A percentile compares a stretch with the other conserved stretches of the same genome.
phyloP scores from a whole-genome alignment of 2,329 filamentous ascomycete genomes.

The Hypomyces perniciosus region DNA sequence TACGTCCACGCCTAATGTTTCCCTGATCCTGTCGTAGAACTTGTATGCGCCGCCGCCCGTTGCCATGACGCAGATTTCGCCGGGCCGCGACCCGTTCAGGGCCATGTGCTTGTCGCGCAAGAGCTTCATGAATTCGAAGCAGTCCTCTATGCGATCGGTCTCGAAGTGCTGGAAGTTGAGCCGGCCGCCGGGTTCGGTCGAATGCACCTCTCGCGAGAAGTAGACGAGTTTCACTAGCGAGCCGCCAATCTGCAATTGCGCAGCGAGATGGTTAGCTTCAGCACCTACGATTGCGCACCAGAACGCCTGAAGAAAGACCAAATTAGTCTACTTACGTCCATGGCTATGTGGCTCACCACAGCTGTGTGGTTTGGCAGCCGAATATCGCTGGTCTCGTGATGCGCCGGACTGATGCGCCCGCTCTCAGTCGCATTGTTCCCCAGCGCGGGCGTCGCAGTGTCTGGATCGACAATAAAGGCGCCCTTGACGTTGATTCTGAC shows the following conservation, averaged over 20 bases:
- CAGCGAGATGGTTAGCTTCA: not conserved
- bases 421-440: conserved; percentile 27
- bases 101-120: conserved; percentile 76
- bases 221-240: conserved; percentile 96
- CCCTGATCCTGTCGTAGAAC: conserved; percentile 85
- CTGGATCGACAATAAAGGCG: conserved; percentile 91
- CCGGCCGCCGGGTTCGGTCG: conserved; percentile 74
- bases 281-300: not conserved
- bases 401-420: conserved; percentile 42
- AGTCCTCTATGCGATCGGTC: conserved; percentile 88
- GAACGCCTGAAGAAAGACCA: not conserved
- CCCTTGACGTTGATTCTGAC: conserved; percentile 96
- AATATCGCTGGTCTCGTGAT: conserved; percentile 81
- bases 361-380: conserved; percentile 92
- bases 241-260: conserved; percentile 69
- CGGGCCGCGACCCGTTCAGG: conserved; percentile 64
- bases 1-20: conserved; percentile 80
- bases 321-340: conserved; percentile 63
- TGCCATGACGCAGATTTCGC: conserved; percentile 84
- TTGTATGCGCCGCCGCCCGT: conserved; percentile 96
- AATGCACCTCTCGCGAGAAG: conserved; percentile 82
- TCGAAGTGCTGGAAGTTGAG: conserved; percentile 96
- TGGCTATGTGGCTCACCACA: conserved; percentile 91
- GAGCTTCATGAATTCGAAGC: conserved; percentile 83
- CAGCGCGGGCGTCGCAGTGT: conserved; percentile 48